Conservation (phyloP, 495 filamentous ascomycete genomes). For the Penicillium antarcticum region DNA sequence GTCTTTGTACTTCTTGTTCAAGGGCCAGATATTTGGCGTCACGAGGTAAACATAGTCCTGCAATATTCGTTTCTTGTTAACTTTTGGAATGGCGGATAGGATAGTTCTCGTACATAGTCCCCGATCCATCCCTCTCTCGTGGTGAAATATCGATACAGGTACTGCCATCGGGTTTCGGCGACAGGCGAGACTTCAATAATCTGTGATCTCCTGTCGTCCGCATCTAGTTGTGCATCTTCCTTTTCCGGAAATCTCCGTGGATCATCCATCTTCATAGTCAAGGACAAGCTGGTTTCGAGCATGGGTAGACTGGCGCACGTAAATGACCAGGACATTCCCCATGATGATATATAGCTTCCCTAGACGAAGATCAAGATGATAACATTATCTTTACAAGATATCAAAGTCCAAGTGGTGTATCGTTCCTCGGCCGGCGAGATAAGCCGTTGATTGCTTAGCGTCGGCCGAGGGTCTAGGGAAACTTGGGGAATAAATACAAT, state of each 20-base stretch:
- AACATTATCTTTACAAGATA: conserved; percentile 11
- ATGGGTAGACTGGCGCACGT: background rate
- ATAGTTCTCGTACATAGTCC: conserved; percentile 48
- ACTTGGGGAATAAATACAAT: background rate
- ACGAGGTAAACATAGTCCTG: conserved; percentile 70
- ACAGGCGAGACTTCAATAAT: conserved; percentile 10
- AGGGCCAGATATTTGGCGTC: conserved; percentile 66
- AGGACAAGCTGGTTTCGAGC: background rate
- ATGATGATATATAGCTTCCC: background rate
- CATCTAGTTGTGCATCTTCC: background rate
- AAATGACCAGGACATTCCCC: conserved; percentile 7
- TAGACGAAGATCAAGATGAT: background rate
- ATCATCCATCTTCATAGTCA: conserved; percentile 6
- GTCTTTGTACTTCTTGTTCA: conserved; percentile 63
- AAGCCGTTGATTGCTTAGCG: conserved; percentile 14
- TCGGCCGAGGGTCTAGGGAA: conserved; percentile 14
- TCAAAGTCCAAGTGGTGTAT: conserved; percentile 1
- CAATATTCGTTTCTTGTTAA: background rate
- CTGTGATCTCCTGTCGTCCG: conserved; percentile 1
- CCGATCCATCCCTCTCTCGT: conserved; percentile 69
- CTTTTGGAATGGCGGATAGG: background rate
- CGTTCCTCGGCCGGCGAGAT: conserved; percentile 7
- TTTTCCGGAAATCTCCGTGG: conserved; percentile 10
- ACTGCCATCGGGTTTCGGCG: conserved; percentile 25
- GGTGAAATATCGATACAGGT: conserved; percentile 37